A percentile compares a stretch with the other conserved stretches of the same genome.
Conservation (phyloP, 148 eudicot genomes). For the Chenopodium suecicum region DNA sequence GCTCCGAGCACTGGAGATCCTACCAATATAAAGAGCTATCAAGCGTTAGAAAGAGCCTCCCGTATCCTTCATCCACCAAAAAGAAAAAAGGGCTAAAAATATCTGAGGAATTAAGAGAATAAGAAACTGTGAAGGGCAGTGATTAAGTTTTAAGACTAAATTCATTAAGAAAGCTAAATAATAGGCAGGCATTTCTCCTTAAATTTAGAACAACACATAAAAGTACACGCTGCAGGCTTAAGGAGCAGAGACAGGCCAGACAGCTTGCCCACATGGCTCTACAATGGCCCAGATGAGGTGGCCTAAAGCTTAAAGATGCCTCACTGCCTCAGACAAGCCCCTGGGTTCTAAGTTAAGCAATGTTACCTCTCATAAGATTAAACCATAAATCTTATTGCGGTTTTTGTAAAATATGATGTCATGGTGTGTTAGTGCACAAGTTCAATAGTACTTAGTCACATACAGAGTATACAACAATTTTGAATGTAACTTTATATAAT, state of each 20-base stretch:
- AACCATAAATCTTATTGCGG: background rate
- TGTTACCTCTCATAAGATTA: background rate
- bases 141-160: background rate
- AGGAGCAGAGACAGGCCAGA: background rate
- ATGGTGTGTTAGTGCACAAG: background rate
- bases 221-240: background rate
- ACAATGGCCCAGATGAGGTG: background rate
- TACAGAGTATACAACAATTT: too few species aligned
- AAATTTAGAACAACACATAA: background rate
- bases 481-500: too few species aligned
- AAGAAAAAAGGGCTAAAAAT: background rate
- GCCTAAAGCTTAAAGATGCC: background rate
- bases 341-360: background rate
- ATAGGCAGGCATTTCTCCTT: background rate
- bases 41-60: background rate
- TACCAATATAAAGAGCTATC: constrained; percentile 24
- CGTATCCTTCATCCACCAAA: background rate
- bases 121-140: background rate
- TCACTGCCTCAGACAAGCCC: background rate
- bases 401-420: background rate
- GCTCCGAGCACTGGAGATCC: constrained; percentile 53
- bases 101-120: background rate
- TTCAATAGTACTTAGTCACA: too few species aligned
- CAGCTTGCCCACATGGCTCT: background rate
- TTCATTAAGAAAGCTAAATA: background rate